Evolutionary conservation across 2,329 filamentous ascomycete genomes (phyloP).

Genomic region (Diaporthe aspalathi): DNA sequence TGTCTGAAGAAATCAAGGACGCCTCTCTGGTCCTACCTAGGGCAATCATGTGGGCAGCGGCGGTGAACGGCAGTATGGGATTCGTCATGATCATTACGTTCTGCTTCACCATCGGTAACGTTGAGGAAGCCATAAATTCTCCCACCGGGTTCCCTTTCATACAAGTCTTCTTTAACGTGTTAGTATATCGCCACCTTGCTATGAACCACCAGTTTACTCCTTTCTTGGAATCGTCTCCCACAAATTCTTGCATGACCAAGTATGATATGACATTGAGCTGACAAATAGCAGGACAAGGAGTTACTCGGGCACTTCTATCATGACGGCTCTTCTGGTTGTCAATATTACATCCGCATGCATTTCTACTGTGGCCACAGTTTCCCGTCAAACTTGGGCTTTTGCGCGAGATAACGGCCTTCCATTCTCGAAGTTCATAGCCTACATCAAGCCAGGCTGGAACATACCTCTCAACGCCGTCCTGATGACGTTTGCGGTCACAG

Average conservation of each 20-base stretch:
- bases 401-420: conserved; percentile 57
- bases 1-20: conserved; percentile 54
- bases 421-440: conserved; percentile 52
- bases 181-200: not conserved
- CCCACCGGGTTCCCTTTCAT: conserved; percentile 69
- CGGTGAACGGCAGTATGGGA: conserved; percentile 51
- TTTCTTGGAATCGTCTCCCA: not conserved
- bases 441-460: conserved; percentile 45
- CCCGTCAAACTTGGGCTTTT: conserved; percentile 68
- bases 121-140: conserved; percentile 44
- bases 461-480: conserved; percentile 31
- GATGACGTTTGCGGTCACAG: conserved; percentile 11
- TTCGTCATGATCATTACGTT: conserved; percentile 53
- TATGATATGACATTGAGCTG: not conserved
- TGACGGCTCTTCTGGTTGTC: conserved; percentile 61
- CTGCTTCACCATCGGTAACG: conserved; percentile 51
- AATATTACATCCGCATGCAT: conserved; percentile 61
- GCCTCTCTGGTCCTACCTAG: conserved; percentile 50
- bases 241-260: not conserved
- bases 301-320: conserved; percentile 59
- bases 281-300: conserved; percentile 50
- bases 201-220: not conserved
- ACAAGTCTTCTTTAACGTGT: conserved; percentile 64
- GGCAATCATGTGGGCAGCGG: conserved; percentile 51
- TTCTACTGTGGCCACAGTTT: conserved; percentile 67